Percentiles rank a stretch among this genome's conserved stretches.
These are phyloP conservation scores for Raphanus hybrid DNA, from an alignment of 441 rosid genomes.

Conservation along the genomic window DNA sequence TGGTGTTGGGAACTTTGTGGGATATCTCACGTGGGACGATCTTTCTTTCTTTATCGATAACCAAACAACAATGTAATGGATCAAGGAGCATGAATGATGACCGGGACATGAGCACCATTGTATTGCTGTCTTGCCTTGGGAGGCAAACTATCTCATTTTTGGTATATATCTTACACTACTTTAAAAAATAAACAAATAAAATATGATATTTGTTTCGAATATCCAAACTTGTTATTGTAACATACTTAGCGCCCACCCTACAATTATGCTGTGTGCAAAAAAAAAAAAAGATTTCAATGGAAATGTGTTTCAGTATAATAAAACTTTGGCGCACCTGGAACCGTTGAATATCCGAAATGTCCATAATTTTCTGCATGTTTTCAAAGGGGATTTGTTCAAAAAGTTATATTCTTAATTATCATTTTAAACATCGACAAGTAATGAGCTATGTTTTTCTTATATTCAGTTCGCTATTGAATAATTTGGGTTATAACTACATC, in stretches of 20 bases:
- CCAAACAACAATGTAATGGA: constrained; percentile 40
- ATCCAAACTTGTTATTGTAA: constrained; percentile 8
- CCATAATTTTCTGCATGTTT: too few species aligned
- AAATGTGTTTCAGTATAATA: background rate
- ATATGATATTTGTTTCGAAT: constrained; percentile 11
- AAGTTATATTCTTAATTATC: too few species aligned
- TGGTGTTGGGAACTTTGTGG: constrained; percentile 66
- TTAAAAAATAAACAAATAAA: background rate
- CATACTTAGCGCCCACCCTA: background rate
- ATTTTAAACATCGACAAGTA: too few species aligned
- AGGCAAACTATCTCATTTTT: constrained; percentile 59
- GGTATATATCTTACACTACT: constrained; percentile 27
- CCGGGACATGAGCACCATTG: constrained; percentile 62
- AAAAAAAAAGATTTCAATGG: background rate
- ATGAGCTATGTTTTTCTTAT: too few species aligned
- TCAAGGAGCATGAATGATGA: constrained; percentile 67
- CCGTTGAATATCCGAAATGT: too few species aligned
- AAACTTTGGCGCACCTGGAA: too few species aligned
- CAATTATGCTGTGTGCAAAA: background rate
- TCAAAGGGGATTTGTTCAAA: too few species aligned
- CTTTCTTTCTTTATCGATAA: constrained; percentile 34
- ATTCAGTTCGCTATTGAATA: background rate
- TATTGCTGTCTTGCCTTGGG: constrained; percentile 66
- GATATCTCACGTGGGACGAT: constrained; percentile 60
- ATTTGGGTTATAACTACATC: background rate